phyloP scores from a whole-genome alignment of 2,329 filamentous ascomycete species.

The Dactylellina haptotyla region DNA sequence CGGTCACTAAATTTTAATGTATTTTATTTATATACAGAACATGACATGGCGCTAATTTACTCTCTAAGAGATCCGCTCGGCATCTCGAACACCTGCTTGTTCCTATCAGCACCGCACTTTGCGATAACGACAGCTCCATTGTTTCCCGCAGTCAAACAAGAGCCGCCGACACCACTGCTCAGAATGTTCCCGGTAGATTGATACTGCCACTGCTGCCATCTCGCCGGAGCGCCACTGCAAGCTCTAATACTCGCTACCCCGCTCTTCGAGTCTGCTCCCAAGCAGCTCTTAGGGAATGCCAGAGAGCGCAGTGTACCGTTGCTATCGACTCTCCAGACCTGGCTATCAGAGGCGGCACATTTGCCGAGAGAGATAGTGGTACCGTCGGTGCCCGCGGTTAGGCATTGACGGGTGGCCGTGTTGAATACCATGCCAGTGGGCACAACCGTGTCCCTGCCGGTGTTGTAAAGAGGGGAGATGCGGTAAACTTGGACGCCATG shows the following conservation, averaged over 20 bases:
- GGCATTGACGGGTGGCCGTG: conserved; percentile 63
- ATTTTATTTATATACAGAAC: no score
- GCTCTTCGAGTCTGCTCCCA: conserved; percentile 57
- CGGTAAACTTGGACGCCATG: conserved; percentile 64
- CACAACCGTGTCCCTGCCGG: conserved; percentile 56
- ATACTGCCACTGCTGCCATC: conserved; percentile 63
- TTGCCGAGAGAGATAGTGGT: conserved; percentile 59
- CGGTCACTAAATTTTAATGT: no score
- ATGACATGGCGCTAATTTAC: no score
- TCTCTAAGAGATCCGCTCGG: conserved; percentile 61
- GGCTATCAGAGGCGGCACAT: conserved; percentile 62
- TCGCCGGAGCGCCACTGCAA: conserved; percentile 53
- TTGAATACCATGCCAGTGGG: conserved; percentile 67
- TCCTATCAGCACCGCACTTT: conserved; percentile 61
- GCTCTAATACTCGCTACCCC: conserved; percentile 53
- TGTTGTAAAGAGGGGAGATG: conserved; percentile 60
- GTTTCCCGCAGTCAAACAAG: conserved; percentile 62
- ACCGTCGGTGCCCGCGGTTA: conserved; percentile 60
- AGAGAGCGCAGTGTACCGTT: conserved; percentile 62
- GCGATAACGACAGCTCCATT: conserved; percentile 57
- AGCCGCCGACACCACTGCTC: conserved; percentile 58
- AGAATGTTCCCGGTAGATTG: conserved; percentile 63
- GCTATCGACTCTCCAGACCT: conserved; percentile 63
- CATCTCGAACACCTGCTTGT: conserved; percentile 65
- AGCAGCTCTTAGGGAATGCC: conserved; percentile 59